Evolutionary conservation across 1,284 basidiomycete species (phyloP).

Genomic region (Cryptococcus maquisensis): DNA sequence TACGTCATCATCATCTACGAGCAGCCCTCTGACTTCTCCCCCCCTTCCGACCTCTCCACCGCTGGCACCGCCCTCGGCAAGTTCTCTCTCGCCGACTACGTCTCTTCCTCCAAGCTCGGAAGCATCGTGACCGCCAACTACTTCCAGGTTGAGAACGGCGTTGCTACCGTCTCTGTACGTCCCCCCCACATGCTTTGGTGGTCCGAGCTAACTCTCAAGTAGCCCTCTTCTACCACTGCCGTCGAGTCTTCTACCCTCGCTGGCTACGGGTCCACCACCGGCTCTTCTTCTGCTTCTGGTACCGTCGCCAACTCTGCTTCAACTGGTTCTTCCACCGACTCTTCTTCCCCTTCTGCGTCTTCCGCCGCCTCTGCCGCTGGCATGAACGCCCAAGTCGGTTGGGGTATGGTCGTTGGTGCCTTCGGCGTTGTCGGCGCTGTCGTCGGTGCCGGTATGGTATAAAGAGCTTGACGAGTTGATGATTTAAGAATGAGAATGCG

Average conservation of each 20-base stretch:
- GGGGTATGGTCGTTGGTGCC: conserved; percentile 16
- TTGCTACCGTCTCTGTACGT: conserved; percentile 54
- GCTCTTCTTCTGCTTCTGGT: conserved; percentile 16
- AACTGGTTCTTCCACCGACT: conserved; percentile 2
- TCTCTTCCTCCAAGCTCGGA: conserved; percentile 42
- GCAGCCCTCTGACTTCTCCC: conserved; percentile 59
- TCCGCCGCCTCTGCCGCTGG: conserved; percentile 7
- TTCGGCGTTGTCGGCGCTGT: conserved; percentile 22
- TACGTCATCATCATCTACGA: conserved; percentile 64
- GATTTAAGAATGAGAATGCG: too few species aligned
- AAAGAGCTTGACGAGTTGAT: background rate
- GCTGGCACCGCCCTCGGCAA: conserved; percentile 58
- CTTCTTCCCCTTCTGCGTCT: conserved; percentile 4
- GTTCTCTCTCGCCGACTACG: conserved; percentile 52
- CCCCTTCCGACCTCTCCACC: conserved; percentile 58
- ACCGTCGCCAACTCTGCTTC: conserved; percentile 17
- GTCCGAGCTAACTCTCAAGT: conserved; percentile 30
- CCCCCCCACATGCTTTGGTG: background rate
- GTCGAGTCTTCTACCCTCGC: conserved; percentile 61
- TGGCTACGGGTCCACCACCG: conserved; percentile 21
- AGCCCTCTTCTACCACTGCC: conserved; percentile 56
- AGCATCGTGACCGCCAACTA: conserved; percentile 56
- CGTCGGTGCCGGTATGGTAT: conserved; percentile 20
- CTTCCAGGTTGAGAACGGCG: conserved; percentile 68
- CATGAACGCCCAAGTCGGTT: conserved; percentile 4